Base-by-base conservation (phyloP, 345 rosid species). In the Mercurialis annua region DNA sequence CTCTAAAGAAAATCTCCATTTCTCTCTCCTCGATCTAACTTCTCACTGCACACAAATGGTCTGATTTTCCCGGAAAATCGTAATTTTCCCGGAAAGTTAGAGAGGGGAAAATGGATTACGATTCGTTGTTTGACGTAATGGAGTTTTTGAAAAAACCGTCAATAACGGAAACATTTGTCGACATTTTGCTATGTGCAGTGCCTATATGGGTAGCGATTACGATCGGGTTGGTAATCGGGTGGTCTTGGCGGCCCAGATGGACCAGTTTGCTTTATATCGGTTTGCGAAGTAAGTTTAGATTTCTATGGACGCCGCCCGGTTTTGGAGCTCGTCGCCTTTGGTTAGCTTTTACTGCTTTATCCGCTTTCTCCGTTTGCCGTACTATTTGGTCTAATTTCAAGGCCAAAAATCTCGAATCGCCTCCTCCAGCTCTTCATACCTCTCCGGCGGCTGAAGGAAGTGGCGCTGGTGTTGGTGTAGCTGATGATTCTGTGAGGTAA, bases 161-260 rank as follows among this genome's bases (percentile, higher is more conserved):
- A 18, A 65, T 94, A 16, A 65, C 89, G 64, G 97, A 94, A 77
- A 84, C 97, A 84, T 83, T 91, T 65, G 95, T 91, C 86, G 97
- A 94, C 84, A 79, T 87, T 71, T 69, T 94, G 81, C 78, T 91
- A 3, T 94, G 98, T 68, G 85, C 98, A 27, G 98, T 94, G 43
- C 98, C 99, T 75, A 91, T 94, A 79, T 91, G 99, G 99, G 81
- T 94, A 2, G 89, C 96, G 31, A 88, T 94, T 52, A 87, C 84
- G 99, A 89, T 94, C 78, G 99, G 99, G 5, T 93, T 94, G 73
- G 66, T 91, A 36, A 89, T 91, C 69, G 99, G 99, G 14, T 94
- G 99, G 99, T 81, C 96, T 5, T 91, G 99, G 98, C 87, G 99
- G 31, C 99, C 98, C 0, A 71, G 96, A 42, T 94, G 99, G 98